Percentiles rank a stretch among this genome's conserved stretches.
These are phyloP conservation scores for Endoconidiophora laricicola DNA, from an alignment of 2,329 filamentous ascomycete genomes.

Conservation along the genomic window DNA sequence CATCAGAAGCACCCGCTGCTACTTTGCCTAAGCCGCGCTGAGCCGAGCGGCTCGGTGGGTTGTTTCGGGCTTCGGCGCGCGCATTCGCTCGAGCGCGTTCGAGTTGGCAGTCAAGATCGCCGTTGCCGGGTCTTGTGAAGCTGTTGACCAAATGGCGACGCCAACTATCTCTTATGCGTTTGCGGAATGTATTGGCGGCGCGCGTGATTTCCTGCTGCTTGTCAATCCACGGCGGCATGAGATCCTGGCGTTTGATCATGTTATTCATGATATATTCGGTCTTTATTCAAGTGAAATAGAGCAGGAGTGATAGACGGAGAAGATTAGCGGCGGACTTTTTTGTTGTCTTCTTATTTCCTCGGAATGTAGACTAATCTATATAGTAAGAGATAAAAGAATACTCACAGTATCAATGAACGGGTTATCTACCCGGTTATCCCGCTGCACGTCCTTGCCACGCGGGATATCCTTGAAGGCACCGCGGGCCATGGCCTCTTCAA, in stretches of 20 bases:
- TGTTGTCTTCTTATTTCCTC: neutral
- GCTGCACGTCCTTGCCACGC: slow-evolving; percentile 60
- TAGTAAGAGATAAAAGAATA: slow-evolving; percentile 10
- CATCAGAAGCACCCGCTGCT: slow-evolving; percentile 29
- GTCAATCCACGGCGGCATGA: slow-evolving; percentile 96
- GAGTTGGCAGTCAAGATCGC: slow-evolving; percentile 58
- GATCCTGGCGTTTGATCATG: slow-evolving; percentile 90
- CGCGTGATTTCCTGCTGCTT: slow-evolving; percentile 82
- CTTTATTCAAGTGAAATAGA: slow-evolving; percentile 1
- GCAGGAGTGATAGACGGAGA: too few relatives aligned
- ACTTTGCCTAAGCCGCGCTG: slow-evolving; percentile 17
- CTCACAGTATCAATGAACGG: slow-evolving; percentile 68
- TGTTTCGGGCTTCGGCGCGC: slow-evolving; percentile 50
- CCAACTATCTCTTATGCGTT: slow-evolving; percentile 68
- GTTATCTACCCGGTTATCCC: slow-evolving; percentile 67
- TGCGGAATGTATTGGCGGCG: slow-evolving; percentile 52
- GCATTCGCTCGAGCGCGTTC: slow-evolving; percentile 56
- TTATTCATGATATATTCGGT: slow-evolving; percentile 98
- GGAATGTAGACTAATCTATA: neutral
- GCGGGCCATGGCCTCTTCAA: slow-evolving; percentile 82
- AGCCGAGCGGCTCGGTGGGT: slow-evolving; percentile 30
- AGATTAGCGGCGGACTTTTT: neutral
- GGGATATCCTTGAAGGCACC: slow-evolving; percentile 78
- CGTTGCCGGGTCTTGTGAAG: slow-evolving; percentile 57
- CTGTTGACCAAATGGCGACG: slow-evolving; percentile 61